Base-by-base conservation (phyloP, 148 eudicot species). In the Spergularia bocconei region DNA sequence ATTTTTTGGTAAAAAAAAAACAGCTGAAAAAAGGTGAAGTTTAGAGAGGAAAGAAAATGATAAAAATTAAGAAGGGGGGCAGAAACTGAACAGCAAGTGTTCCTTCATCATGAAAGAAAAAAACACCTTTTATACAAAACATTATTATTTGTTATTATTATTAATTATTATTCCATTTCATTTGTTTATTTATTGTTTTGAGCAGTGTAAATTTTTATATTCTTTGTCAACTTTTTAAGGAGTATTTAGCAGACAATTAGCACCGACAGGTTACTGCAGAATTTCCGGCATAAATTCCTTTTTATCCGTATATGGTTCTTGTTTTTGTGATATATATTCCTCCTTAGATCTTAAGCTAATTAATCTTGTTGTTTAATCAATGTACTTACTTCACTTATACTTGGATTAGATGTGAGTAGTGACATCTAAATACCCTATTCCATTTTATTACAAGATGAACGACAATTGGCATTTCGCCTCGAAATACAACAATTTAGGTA, bases 221-320 rank as follows among this genome's bases (percentile, higher is more conserved):
- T 60, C 19, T 71, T 71, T 76, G 73, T 72, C 74, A 76, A 71
- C 77, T 19, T 66, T 76, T 65, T 23, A 17, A 66, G 47, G 73
- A 81, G 80, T 76, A 76, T 23, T 76, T 72, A 76, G 79, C 83
- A 81, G 83, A 81, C 80, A 80, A 76, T 80, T 80, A 80, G 57
- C 79, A 80, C 83, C 77, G 83, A 80, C 83, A 76, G 72, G 48
- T 81, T 66, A 81, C 83, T 76, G 83, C 83, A 71, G n/a, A 76
- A 72, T 71, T 76, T 81, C 80, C 64, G 80, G 77, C 80, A 66
- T 67, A 39, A 80, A 33, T 15, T 61, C 83, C 77, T 71, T 81
- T 76, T 81, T 51, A 76, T 80, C 71, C 73, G 63, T 71, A 62
- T 80, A 50, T 81, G 73, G 73, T 76, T 76, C 72, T 66, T 75